Evolutionary conservation across 2,329 filamentous ascomycete species (phyloP).

Genomic region (Aspergillus sp.): DNA sequence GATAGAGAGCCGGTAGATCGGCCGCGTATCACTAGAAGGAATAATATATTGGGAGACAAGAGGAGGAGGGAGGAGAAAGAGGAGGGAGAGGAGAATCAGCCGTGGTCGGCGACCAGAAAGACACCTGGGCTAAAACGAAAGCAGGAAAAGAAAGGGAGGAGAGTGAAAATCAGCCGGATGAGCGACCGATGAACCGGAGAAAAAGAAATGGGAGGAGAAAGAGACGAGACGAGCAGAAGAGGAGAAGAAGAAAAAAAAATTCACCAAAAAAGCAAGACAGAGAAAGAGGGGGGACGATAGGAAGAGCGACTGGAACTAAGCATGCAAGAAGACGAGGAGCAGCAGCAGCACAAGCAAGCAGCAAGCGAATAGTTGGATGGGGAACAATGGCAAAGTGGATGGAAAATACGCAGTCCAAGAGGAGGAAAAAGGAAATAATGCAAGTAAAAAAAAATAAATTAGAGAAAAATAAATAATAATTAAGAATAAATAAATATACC

Average conservation of each 20-base stretch:
- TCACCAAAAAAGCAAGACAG: not conserved
- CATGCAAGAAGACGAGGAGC: not conserved
- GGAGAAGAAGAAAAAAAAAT: not conserved
- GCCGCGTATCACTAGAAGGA: not conserved
- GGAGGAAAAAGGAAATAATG: no score
- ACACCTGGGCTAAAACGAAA: no score
- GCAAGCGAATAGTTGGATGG: no score
- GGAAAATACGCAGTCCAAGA: no score
- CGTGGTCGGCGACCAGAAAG: not conserved
- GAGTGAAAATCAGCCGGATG: not conserved
- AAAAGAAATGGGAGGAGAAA: not conserved
- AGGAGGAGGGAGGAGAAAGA: not conserved
- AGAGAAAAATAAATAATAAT: no score
- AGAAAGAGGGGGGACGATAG: not conserved
- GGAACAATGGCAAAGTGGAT: no score
- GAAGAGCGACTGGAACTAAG: not conserved
- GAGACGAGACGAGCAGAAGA: not conserved
- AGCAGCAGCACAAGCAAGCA: not conserved
- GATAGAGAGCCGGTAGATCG: not conserved
- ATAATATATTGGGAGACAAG: slow-evolving; percentile 1
- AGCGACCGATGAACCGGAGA: not conserved
- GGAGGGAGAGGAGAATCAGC: not conserved
- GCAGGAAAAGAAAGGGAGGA: not conserved
- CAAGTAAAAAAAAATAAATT: no score
- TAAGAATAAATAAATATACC: no score